Conservation (phyloP, 345 rosid genomes). For the Euphorbia peplus region DNA sequence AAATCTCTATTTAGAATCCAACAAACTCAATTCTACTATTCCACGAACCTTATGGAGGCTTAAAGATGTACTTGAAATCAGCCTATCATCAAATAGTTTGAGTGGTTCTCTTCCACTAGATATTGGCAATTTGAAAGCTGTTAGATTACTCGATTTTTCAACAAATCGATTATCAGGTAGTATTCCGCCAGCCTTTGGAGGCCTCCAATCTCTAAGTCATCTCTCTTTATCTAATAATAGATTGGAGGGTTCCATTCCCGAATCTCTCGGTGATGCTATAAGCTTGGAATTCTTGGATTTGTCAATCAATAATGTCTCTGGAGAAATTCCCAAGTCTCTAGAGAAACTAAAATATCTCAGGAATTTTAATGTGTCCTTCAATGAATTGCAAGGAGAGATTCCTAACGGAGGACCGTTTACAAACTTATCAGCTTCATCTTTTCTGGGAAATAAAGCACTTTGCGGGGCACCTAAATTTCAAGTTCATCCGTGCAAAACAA, state of each 20-base stretch:
- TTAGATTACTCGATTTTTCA: slow-evolving; percentile 8
- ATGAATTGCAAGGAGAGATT: neutral
- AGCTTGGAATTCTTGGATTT: neutral
- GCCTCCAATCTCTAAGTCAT: neutral
- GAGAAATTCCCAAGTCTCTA: slow-evolving; percentile 20
- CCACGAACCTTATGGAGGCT: neutral
- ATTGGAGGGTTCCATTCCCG: neutral
- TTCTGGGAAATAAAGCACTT: neutral
- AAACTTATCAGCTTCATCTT: neutral
- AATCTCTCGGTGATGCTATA: neutral
- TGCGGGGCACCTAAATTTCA: slow-evolving; percentile 25
- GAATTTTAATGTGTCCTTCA: slow-evolving; percentile 8
- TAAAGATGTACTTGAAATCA: too few species aligned
- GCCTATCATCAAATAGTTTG: neutral
- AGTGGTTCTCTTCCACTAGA: neutral
- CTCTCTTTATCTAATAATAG: neutral
- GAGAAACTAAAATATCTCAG: slow-evolving; percentile 5
- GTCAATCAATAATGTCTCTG: slow-evolving; percentile 7
- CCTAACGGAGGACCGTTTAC: neutral
- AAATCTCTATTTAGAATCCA: neutral
- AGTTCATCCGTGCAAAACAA: slow-evolving; percentile 19
- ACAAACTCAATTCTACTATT: neutral
- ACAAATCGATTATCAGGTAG: slow-evolving; percentile 18
- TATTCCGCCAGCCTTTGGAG: neutral
- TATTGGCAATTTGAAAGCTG: neutral